Base-by-base conservation (phyloP, 2,329 filamentous ascomycete genomes). In the Trichoderma sp. region DNA sequence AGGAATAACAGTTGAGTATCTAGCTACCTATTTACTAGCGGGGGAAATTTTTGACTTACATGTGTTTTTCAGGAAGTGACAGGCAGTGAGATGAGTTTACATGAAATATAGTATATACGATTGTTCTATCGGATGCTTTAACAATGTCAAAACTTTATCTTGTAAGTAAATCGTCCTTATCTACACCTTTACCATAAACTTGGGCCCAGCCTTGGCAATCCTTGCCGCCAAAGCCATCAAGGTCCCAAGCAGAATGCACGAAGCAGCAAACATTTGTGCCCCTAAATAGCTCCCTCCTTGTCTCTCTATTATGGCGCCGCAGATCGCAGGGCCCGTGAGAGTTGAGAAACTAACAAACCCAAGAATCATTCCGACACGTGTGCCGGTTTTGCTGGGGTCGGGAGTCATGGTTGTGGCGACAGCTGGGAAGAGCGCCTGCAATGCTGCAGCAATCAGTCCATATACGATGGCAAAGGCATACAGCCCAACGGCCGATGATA, bases 381-480 rank as follows among this genome's bases (percentile, higher is more conserved):
- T 63, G 2, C 60, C 60, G 24, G 60, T 63, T n/a, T 36, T 63
- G n/a, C 36, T 63, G 14, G 60, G 60, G 14, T 63, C 36, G 21
- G 60, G 60, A 28, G 60, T 63, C 60, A 63, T 63, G 24, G 60
- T 63, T 28, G 60, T 63, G 14, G 60, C 60, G 24, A 63, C 60
- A 14, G 60, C 60, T 28, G 60, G 60, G 60, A 63, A 63, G 4
- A 63, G 60, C 2, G 60, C 60, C 6, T 63, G 60, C 60, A 63
- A n/a, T 12, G 60, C 21, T 12, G 60, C 60, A 3, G 60, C 36
- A 28, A 63, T 30, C 24, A 63, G 24, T 3, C 60, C 60, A n/a
- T 63, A 21, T 26, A 63, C 36, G n/a, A 70, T 63, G 34, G 68
- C 60, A 26, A 71, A 71, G 1, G 57, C 58, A 57, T 53, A 53